Conservation (phyloP, 345 rosid genomes). For the Heritiera littoralis region DNA sequence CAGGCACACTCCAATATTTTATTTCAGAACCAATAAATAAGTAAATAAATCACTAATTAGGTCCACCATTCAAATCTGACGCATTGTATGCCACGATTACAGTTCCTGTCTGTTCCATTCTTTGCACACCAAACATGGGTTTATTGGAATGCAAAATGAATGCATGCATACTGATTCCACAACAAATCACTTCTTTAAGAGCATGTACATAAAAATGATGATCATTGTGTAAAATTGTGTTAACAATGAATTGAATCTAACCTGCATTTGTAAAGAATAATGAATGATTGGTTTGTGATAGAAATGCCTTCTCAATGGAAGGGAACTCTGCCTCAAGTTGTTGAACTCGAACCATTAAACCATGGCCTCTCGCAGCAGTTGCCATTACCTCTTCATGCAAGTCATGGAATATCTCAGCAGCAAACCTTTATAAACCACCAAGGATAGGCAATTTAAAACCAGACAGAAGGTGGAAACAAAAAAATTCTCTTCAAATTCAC, state of each 20-base stretch:
- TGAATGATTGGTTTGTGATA: conserved; percentile 81
- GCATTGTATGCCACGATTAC: background rate
- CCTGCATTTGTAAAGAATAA: conserved; percentile 67
- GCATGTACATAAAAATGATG: background rate
- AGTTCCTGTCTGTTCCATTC: background rate
- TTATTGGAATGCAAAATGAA: background rate
- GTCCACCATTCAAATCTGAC: conserved; percentile 5
- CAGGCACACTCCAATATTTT: conserved; percentile 1
- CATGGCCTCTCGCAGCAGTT: conserved; percentile 96
- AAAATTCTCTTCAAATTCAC: background rate
- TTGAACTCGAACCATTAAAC: conserved; percentile 82
- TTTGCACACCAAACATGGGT: background rate
- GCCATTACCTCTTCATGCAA: conserved; percentile 95
- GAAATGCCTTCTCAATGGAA: conserved; percentile 73
- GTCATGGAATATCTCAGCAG: conserved; percentile 95
- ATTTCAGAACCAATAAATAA: background rate
- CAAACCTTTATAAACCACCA: conserved; percentile 58
- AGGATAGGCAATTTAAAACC: conserved; percentile 16
- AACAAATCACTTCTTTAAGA: background rate
- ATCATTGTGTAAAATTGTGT: background rate
- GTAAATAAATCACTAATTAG: background rate
- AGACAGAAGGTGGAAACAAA: background rate
- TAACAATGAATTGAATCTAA: conserved; percentile 25
- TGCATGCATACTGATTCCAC: background rate
- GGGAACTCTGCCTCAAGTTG: conserved; percentile 93